Percentiles rank a stretch among this genome's conserved stretches.
Evolutionary conservation across 2,329 filamentous ascomycete species (phyloP).

Genomic region (Aspergillus puulaauensis): DNA sequence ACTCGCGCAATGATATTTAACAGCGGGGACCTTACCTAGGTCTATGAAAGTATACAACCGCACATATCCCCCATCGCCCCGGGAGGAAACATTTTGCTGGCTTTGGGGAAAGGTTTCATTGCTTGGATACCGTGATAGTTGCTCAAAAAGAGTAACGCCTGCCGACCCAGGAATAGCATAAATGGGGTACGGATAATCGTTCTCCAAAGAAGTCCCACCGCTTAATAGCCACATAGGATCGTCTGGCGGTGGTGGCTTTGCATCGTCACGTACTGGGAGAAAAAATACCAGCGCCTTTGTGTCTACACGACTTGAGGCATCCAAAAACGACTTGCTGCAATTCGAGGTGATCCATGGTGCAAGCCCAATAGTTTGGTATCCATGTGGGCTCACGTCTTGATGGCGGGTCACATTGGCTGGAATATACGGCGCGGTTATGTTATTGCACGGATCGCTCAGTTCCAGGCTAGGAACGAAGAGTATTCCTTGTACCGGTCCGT

Average conservation of each 20-base stretch:
- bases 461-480: constrained; percentile 78
- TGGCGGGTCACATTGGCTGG: constrained; percentile 73
- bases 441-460: constrained; percentile 59
- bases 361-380: constrained; percentile 75
- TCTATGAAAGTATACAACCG: constrained; percentile 54
- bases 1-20: background rate
- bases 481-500: constrained; percentile 70
- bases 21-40: constrained; percentile 36
- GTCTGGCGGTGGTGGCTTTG: constrained; percentile 64
- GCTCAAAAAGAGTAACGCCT: constrained; percentile 67
- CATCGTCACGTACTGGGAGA: constrained; percentile 44
- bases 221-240: constrained; percentile 69
- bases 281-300: constrained; percentile 62
- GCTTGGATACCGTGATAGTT: constrained; percentile 75
- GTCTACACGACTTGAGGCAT: constrained; percentile 59
- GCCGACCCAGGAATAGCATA: constrained; percentile 73
- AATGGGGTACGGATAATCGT: constrained; percentile 70
- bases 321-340: constrained; percentile 74
- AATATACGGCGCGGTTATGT: constrained; percentile 64
- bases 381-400: constrained; percentile 62
- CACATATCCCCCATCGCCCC: constrained; percentile 9
- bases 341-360: constrained; percentile 78
- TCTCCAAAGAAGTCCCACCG: constrained; percentile 70
- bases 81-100: background rate
- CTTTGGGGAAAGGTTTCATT: constrained; percentile 51